Evolutionary conservation across 1,284 basidiomycete species (phyloP).

Genomic region (Erythrobasidium hasegawianum): DNA sequence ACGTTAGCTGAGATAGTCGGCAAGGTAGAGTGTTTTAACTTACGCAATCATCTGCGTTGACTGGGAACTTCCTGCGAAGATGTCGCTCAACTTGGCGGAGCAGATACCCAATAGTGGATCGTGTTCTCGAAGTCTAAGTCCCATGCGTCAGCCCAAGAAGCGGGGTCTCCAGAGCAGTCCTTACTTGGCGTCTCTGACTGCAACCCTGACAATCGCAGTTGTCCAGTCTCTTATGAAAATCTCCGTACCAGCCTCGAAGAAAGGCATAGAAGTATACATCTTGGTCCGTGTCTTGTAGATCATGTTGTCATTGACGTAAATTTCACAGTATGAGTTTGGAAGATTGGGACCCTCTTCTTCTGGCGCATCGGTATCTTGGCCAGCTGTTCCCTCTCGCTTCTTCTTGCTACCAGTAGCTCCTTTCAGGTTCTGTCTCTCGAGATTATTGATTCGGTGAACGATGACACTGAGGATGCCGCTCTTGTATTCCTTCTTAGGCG

Average conservation of each 20-base stretch:
- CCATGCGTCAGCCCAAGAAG: conserved; percentile 25
- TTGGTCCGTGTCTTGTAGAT: conserved; percentile 53
- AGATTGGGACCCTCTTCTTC: conserved; percentile 58
- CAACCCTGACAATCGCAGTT: conserved; percentile 63
- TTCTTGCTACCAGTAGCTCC: conserved; percentile 42
- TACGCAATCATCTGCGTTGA: conserved; percentile 54
- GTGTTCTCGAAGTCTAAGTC: conserved; percentile 55
- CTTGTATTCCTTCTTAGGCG: conserved; percentile 60
- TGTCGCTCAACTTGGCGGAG: conserved; percentile 52
- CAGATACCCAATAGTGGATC: conserved; percentile 70
- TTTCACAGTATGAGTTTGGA: conserved; percentile 55
- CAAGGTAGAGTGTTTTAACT: no score
- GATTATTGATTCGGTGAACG: conserved; percentile 58
- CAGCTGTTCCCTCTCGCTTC: conserved; percentile 53
- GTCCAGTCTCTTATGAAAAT: conserved; percentile 68
- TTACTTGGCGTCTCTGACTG: conserved; percentile 55
- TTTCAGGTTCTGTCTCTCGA: conserved; percentile 58
- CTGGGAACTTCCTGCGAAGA: conserved; percentile 56
- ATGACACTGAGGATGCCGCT: conserved; percentile 58
- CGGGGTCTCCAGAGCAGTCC: no score
- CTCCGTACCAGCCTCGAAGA: conserved; percentile 67
- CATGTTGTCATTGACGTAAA: conserved; percentile 59
- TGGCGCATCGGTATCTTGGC: conserved; percentile 58
- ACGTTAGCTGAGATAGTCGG: conserved; percentile 52
- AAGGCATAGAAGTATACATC: conserved; percentile 55